Evolutionary conservation across 805 yeast species (phyloP).

Genomic region (Ogataea nakhonphanomensis): DNA sequence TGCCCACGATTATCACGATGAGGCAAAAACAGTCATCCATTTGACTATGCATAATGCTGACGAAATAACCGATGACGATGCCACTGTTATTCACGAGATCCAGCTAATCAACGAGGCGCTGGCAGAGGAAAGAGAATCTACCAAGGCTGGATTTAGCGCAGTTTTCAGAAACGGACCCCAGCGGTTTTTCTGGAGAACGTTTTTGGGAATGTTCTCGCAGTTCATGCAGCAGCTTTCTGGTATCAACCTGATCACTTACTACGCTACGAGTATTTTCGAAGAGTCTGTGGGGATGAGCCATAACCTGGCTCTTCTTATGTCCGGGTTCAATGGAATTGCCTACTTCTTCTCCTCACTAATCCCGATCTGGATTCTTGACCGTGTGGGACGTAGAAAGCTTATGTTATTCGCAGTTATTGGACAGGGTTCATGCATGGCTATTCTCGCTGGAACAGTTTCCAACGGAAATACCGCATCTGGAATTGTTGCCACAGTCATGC

Average conservation of each 20-base stretch:
- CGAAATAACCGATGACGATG: constrained; percentile 32
- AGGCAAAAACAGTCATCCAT: constrained; percentile 42
- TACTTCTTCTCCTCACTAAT: constrained; percentile 49
- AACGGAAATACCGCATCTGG: constrained; percentile 41
- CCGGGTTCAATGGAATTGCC: constrained; percentile 36
- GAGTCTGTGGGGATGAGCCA: constrained; percentile 46
- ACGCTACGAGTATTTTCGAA: constrained; percentile 58
- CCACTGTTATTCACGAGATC: constrained; percentile 32
- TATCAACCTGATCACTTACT: constrained; percentile 69
- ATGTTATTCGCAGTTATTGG: constrained; percentile 60
- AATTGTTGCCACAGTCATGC: constrained; percentile 49
- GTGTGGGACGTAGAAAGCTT: constrained; percentile 61
- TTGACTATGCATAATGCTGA: constrained; percentile 46
- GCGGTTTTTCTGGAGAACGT: constrained; percentile 39
- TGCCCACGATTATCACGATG: constrained; percentile 47
- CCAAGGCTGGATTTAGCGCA: constrained; percentile 49
- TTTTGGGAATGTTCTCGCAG: constrained; percentile 54
- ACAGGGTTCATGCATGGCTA: constrained; percentile 58
- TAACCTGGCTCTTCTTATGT: constrained; percentile 38
- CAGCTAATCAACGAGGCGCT: constrained; percentile 42
- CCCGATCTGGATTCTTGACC: constrained; percentile 50
- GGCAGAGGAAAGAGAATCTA: constrained; percentile 46
- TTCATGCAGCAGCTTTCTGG: constrained; percentile 73
- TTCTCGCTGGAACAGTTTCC: constrained; percentile 49
- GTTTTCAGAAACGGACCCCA: constrained; percentile 35